phyloP scores from a whole-genome alignment of 2,329 filamentous ascomycete species.

The Calonectria naviculata region DNA sequence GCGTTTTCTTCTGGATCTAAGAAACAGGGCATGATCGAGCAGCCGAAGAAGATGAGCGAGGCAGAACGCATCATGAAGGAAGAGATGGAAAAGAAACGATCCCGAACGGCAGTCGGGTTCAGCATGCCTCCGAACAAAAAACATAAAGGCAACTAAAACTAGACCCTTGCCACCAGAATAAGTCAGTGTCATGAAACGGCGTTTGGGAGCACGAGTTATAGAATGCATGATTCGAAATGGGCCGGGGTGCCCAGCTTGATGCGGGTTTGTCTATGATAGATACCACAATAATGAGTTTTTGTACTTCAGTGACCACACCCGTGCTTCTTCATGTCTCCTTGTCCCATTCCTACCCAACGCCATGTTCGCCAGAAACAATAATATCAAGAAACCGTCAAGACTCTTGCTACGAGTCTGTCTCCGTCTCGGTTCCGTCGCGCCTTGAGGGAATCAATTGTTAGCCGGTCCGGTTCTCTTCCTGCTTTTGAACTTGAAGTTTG shows the following conservation, averaged over 20 bases:
- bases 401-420: constrained; percentile 54
- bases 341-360: constrained; percentile 42
- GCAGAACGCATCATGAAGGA: constrained; percentile 91
- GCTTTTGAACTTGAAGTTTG: background rate
- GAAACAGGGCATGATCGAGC: constrained; percentile 67
- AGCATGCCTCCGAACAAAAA: constrained; percentile 63
- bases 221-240: constrained; percentile 12
- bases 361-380: constrained; percentile 43
- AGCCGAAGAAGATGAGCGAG: constrained; percentile 87
- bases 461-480: background rate
- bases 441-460: constrained; percentile 45
- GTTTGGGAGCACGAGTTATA: constrained; percentile 13
- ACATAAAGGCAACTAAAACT: constrained; percentile 50
- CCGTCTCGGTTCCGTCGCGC: constrained; percentile 66
- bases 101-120: constrained; percentile 59
- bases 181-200: constrained; percentile 6
- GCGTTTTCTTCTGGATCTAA: constrained; percentile 70
- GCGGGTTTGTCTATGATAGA: constrained; percentile 37
- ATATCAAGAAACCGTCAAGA: constrained; percentile 23
- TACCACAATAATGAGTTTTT: constrained; percentile 42
- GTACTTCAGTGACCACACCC: constrained; percentile 20
- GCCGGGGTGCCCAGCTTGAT: constrained; percentile 32
- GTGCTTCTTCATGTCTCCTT: constrained; percentile 9
- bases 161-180: background rate
- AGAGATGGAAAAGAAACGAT: constrained; percentile 78